phyloP scores from a whole-genome alignment of 2,329 filamentous ascomycete species.

The Akanthomyces muscarius region DNA sequence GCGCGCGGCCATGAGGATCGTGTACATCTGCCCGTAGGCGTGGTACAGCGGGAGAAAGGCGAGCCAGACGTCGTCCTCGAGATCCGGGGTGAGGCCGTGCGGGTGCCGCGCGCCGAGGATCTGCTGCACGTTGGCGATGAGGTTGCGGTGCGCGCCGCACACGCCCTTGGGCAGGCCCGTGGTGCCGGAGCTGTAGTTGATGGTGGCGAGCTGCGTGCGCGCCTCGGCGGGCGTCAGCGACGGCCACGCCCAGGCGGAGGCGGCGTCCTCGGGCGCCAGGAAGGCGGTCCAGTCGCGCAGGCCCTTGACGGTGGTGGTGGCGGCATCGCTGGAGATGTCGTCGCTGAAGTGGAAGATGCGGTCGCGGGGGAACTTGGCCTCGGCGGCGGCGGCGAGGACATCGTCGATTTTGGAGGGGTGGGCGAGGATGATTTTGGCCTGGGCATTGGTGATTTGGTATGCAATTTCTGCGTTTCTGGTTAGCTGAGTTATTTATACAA shows the following conservation, averaged over 20 bases:
- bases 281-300: conserved; percentile 41
- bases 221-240: conserved; percentile 34
- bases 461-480: conserved; percentile 41
- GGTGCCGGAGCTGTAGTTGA: conserved; percentile 50
- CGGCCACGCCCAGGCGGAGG: conserved; percentile 39
- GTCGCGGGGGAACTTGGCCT: conserved; percentile 36
- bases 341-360: conserved; percentile 49
- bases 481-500: neutral
- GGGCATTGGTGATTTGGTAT: conserved; percentile 49
- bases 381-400: conserved; percentile 40
- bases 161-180: conserved; percentile 51
- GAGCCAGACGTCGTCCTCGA: conserved; percentile 43
- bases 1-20: conserved; percentile 44
- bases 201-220: conserved; percentile 34
- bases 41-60: conserved; percentile 66
- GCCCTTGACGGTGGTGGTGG: conserved; percentile 27
- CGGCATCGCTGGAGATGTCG: conserved; percentile 23
- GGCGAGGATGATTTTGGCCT: conserved; percentile 45
- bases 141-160: conserved; percentile 45
- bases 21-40: conserved; percentile 53
- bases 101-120: conserved; percentile 41
- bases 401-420: conserved; percentile 44
- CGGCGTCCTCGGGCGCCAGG: conserved; percentile 31
- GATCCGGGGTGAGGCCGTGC: conserved; percentile 30
- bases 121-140: conserved; percentile 48